These are phyloP conservation scores for Talinum fruticosum DNA, from an alignment of 148 eudicot species.

Conservation along the genomic window DNA sequence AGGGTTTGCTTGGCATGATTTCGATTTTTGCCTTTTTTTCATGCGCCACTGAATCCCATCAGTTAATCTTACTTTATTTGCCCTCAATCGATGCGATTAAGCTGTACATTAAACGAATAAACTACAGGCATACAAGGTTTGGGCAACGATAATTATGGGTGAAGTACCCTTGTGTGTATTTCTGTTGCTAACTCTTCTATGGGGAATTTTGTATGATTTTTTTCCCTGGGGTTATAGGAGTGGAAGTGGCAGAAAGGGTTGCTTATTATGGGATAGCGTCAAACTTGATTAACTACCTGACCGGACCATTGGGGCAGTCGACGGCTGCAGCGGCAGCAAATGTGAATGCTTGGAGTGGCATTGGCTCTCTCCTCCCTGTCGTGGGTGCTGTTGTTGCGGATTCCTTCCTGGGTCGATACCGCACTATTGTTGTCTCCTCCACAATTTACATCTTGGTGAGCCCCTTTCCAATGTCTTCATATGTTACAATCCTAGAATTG, in stretches of 20 bases:
- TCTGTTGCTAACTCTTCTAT: neutral
- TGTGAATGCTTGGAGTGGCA: constrained; percentile 57
- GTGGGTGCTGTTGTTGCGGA: constrained; percentile 57
- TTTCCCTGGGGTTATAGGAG: constrained; percentile 23
- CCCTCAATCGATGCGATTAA: neutral
- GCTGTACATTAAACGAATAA: neutral
- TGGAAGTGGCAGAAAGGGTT: constrained; percentile 50
- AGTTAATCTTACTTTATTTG: neutral
- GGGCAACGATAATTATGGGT: neutral
- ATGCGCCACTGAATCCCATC: neutral
- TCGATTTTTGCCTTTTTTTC: constrained; percentile 2
- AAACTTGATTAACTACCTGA: constrained; percentile 51
- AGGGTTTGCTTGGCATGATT: neutral
- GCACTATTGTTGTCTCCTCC: constrained; percentile 48
- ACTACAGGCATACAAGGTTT: neutral
- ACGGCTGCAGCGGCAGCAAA: constrained; percentile 57
- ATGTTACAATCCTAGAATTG: neutral
- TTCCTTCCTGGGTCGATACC: constrained; percentile 54
- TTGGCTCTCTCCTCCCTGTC: constrained; percentile 41
- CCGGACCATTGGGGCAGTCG: constrained; percentile 53
- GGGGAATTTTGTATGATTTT: neutral
- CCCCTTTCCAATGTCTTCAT: neutral
- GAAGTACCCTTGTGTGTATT: neutral
- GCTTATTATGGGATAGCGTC: constrained; percentile 51
- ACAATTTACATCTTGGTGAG: constrained; percentile 50